Conservation (phyloP, 345 rosid species). For the Ceriops zippeliana region DNA sequence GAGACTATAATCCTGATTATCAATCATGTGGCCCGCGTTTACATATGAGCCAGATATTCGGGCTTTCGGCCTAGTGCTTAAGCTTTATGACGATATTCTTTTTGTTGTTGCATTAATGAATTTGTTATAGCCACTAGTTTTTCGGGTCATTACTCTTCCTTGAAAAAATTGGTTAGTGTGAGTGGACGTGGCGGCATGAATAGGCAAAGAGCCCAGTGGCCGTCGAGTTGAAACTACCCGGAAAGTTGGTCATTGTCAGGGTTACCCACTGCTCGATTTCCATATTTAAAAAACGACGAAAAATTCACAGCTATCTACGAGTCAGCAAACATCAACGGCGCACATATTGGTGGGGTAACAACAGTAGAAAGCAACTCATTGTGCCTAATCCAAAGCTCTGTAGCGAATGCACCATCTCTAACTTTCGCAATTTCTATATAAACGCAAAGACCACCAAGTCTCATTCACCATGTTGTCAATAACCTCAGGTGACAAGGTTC, state of each 20-base stretch:
- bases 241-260: not conserved
- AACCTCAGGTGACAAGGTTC: not conserved
- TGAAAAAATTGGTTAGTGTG: not conserved
- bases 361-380: too few species aligned
- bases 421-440: constrained; percentile 16
- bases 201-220: not conserved
- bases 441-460: constrained; percentile 6
- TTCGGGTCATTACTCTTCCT: not conserved
- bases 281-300: not conserved
- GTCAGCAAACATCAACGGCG: too few species aligned
- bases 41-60: too few species aligned
- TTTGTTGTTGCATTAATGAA: too few species aligned
- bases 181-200: not conserved
- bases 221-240: not conserved
- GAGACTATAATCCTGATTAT: too few species aligned
- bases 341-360: too few species aligned
- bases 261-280: not conserved
- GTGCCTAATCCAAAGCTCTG: too few species aligned
- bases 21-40: too few species aligned
- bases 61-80: too few species aligned
- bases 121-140: too few species aligned
- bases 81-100: too few species aligned
- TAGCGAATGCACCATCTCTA: not conserved
- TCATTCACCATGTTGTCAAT: not conserved
- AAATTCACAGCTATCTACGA: too few species aligned